Evolutionary conservation across 345 rosid genomes (phyloP), one percentile per base, ranked within the genome.

Genomic region (Combretum micranthum): DNA sequence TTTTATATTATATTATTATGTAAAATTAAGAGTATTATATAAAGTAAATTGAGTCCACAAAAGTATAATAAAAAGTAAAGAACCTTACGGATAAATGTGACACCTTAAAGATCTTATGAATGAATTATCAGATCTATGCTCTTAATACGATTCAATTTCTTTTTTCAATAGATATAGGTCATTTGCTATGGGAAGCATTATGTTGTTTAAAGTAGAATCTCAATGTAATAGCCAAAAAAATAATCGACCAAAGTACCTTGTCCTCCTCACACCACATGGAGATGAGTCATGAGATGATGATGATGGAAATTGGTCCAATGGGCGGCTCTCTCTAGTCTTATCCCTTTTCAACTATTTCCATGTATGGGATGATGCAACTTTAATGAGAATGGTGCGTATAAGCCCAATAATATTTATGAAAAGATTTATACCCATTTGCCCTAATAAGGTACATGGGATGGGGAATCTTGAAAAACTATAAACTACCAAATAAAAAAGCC

Each of bases 271-370:
- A n/a, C 9, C 39, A 32, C 39, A 32, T 32, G 45, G 17, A 22
- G 20, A 19, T 48, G 54, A 48, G 54, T 59, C 63, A 48, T 50
- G 20, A 8, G 74, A 62, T 55, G 73, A 61, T 19, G 66, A 60
- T 12, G 59, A 63, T 59, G 17, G 53, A 47, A 20, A 57, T 22
- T 50, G 60, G 59, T 54, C 43, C n/a, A 42, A 62, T 71, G 72
- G 75, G 79, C 77, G 69, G 63, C 52, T 6, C 15, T n/a, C 17
- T 47, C 62, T 15, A 53, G 49, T 15, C 50, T 32, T 57, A 46
- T 42, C 64, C 50, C 72, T 20, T 26, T 20, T 53, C 15, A 55
- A 16, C 22, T 23, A 21, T 61, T 26, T 26, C 56, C 12, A 26
- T 4, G 47, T 20, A 53, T 18, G 1, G 5, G 59, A 62, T 64